A percentile compares a stretch with the other conserved stretches of the same genome.
Conservation (phyloP, 1,139 yeast genomes). For the Geotrichum histeridarum region DNA sequence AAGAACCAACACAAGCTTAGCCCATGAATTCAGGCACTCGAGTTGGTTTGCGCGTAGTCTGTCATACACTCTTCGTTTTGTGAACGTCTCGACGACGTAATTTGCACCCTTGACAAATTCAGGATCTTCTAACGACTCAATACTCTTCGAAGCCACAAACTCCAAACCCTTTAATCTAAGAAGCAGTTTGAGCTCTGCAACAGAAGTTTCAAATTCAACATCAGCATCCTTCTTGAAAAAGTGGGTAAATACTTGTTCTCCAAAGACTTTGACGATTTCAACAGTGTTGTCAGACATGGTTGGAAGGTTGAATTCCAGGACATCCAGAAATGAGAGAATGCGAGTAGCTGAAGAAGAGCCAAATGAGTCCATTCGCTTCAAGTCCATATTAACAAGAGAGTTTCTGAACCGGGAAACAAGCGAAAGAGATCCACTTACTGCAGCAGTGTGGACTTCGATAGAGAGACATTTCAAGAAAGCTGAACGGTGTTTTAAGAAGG, state of each 20-base stretch:
- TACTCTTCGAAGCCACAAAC: slow-evolving; percentile 22
- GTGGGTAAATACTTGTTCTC: slow-evolving; percentile 14
- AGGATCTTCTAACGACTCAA: slow-evolving; percentile 23
- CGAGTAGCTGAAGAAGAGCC: slow-evolving; percentile 48
- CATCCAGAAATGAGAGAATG: slow-evolving; percentile 63
- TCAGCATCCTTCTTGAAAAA: slow-evolving; percentile 10
- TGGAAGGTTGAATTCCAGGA: slow-evolving; percentile 51
- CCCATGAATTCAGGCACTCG: slow-evolving; percentile 73
- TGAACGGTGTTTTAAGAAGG: slow-evolving; percentile 60
- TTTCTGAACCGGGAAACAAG: slow-evolving; percentile 53
- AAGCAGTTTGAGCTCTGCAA: slow-evolving; percentile 25
- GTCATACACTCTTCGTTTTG: slow-evolving; percentile 21
- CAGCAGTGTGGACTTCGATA: slow-evolving; percentile 64
- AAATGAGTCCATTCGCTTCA: slow-evolving; percentile 24
- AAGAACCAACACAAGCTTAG: slow-evolving; percentile 66
- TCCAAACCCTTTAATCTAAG: slow-evolving; percentile 31
- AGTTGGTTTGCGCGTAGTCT: slow-evolving; percentile 46
- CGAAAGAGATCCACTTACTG: slow-evolving; percentile 48
- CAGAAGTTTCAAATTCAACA: slow-evolving; percentile 20
- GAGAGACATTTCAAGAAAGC: slow-evolving; percentile 61
- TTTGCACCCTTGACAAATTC: slow-evolving; percentile 22
- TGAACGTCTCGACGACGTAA: slow-evolving; percentile 22
- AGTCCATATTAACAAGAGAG: slow-evolving; percentile 43
- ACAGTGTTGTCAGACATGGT: neutral
- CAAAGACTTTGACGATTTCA: slow-evolving; percentile 13